Evolutionary conservation across 768 basidiomycete genomes (phyloP), one percentile per base, ranked within the genome.

Genomic region (Hypsizygus marmoreus): DNA sequence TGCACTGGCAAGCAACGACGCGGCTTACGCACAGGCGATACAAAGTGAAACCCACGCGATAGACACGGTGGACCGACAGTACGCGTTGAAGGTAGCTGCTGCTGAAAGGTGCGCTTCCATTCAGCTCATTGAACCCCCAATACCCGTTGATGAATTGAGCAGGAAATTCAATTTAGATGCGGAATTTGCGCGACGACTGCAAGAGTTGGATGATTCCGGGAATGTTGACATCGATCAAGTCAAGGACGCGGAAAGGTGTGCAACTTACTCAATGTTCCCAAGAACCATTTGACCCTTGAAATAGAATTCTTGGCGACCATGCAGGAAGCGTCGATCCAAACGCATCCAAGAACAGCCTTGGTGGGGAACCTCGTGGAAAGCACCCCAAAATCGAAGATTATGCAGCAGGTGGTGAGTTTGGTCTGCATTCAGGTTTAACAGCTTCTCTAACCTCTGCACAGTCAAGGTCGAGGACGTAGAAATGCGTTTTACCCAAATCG

Each of bases 61-160:
- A 13, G 43, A 57, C 24, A 51, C 58, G 5, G 58, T 60, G 10
- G 63, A 65, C 31, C 40, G 46, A 34, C 69, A 70, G 34, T 64
- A 62, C 37, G 69, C 70, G n/a, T 67, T 64, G 43, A 66, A 56
- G 40, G 45, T 69, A n/a, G 67, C 67, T 7, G 69, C 69, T 10
- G 60, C 63, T 26, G 70, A 54, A 40, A 59, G 47, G 60, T 55
- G 3, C 33, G 39, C 35, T 12, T 4, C 13, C 16, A 25, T 16
- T 17, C 4, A 22, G 4, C n/a, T n/a, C n/a, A n/a, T n/a, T n/a
- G n/a, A n/a, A n/a, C n/a, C n/a, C n/a, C n/a, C n/a, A n/a, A n/a
- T n/a, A n/a, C n/a, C n/a, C n/a, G n/a, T n/a, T n/a, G n/a, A n/a
- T n/a, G n/a, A n/a, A n/a, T n/a, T n/a, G n/a, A n/a, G n/a, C 40